Conservation (phyloP, 2,329 filamentous ascomycete species). For the Neofusicoccum kwambonambiense region DNA sequence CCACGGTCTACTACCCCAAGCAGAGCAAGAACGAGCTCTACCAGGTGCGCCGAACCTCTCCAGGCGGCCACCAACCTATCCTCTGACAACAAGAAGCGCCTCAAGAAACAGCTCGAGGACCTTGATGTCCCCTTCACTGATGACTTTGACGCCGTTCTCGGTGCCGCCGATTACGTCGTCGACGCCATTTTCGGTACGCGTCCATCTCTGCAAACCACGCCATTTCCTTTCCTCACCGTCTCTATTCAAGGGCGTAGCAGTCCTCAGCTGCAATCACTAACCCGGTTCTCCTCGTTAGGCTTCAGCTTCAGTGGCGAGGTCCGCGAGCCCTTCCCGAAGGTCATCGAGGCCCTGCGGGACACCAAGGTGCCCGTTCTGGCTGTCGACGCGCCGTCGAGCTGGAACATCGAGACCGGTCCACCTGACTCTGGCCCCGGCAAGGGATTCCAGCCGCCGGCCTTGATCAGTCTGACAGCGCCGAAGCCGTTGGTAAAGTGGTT, state of each 20-base stretch:
- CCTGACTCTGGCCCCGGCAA: slow-evolving; percentile 74
- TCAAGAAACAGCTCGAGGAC: slow-evolving; percentile 80
- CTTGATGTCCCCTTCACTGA: slow-evolving; percentile 80
- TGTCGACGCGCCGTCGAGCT: slow-evolving; percentile 90
- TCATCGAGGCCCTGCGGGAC: slow-evolving; percentile 74
- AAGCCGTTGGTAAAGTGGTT: slow-evolving; percentile 88
- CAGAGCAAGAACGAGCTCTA: slow-evolving; percentile 88
- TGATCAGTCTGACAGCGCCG: slow-evolving; percentile 89
- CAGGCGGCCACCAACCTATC: neutral
- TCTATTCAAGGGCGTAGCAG: too few relatives aligned
- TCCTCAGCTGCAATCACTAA: neutral
- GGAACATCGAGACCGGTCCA: slow-evolving; percentile 87
- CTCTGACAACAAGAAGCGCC: slow-evolving; percentile 55
- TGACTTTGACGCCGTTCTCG: slow-evolving; percentile 69
- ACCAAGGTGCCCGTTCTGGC: slow-evolving; percentile 76
- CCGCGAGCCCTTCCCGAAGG: slow-evolving; percentile 82
- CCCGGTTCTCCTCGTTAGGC: slow-evolving; percentile 31
- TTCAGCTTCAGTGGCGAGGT: slow-evolving; percentile 93
- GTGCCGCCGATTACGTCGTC: slow-evolving; percentile 73
- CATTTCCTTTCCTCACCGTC: too few relatives aligned
- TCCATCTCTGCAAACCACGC: neutral
- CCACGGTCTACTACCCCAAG: slow-evolving; percentile 90
- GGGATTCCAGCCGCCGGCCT: slow-evolving; percentile 72
- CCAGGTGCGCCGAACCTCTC: slow-evolving; percentile 53
- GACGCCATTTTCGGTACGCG: slow-evolving; percentile 79